Base-by-base conservation (phyloP, 306 rosid species). In the Corylus heterophylla region DNA sequence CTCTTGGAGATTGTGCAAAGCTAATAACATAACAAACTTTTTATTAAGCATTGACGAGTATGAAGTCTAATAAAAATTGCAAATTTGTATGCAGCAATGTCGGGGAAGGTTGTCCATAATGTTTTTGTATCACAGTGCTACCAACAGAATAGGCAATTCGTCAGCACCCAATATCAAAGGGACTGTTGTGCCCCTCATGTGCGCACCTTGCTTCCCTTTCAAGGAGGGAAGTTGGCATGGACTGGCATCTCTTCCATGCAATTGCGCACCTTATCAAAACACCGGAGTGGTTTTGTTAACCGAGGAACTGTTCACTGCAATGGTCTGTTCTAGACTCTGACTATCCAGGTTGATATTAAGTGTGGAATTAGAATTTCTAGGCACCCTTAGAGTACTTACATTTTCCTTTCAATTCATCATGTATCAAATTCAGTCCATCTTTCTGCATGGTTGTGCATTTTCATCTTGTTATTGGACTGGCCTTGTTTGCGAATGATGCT, bases 251-350 rank as follows among this genome's bases (percentile, higher is more conserved):
- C 94, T 85, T 87, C 97, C 95, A 88, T 92, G 93, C 92, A 86
- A 84, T 89, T 88, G 89, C 87, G 69, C 92, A 80, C 81, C 80
- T 84, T 87, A 73, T 83, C 88, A n/a, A 90, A 89, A 87, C 83
- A 85, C 78, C 81, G 67, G 84, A 83, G 79, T 81, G 74, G 73
- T 87, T 89, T 83, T 86, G 75, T 81, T 77, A 73, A 69, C 88
- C 88, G 69, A 74, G 77, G 89, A 94, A 77, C 82, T 84, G 81
- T 89, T 89, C 90, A 84, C 74, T 88, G 96, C 94, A 88, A 95
- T 85, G 97, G 98, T 95, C 98, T 89, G 97, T 89, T 94, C 97
- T 92, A 85, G 92, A 91, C 80, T 94, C 97, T 88, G 76, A 78
- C 81, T 85, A 78, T 84, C 61, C 89, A 83, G 89, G 90, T 85